phyloP scores from a whole-genome alignment of 2,329 filamentous ascomycete species.

The Stagonosporopsis vannaccii region DNA sequence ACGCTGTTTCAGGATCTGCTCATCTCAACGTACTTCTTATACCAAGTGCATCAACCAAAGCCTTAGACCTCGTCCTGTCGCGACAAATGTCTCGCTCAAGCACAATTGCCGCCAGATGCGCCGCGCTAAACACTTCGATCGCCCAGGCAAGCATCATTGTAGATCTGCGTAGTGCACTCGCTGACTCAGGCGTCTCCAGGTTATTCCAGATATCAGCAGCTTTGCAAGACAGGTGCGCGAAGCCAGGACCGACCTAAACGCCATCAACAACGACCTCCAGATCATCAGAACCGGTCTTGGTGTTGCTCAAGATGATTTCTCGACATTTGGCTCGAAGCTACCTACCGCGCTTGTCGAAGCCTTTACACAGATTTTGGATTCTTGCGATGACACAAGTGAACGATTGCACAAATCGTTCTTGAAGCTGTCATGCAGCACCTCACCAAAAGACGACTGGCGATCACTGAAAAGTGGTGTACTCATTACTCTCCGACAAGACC shows the following conservation, averaged over 20 bases:
- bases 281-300: constrained; percentile 42
- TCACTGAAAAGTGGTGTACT: constrained; percentile 26
- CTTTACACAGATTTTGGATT: constrained; percentile 39
- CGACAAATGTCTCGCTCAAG: constrained; percentile 36
- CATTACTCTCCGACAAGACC: constrained; percentile 29
- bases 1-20: constrained; percentile 19
- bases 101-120: constrained; percentile 44
- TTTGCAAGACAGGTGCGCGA: constrained; percentile 44
- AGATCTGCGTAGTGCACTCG: constrained; percentile 12
- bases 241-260: constrained; percentile 42
- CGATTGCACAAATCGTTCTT: constrained; percentile 40
- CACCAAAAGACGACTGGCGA: constrained; percentile 34
- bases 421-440: constrained; percentile 34
- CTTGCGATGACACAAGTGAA: constrained; percentile 37
- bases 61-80: constrained; percentile 4
- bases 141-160: constrained; percentile 34
- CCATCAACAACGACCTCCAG: constrained; percentile 41
- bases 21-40: constrained; percentile 14
- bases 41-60: constrained; percentile 5
- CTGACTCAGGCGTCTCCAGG: constrained; percentile 30
- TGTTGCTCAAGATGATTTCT: constrained; percentile 44
- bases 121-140: constrained; percentile 40
- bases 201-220: constrained; percentile 38
- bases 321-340: constrained; percentile 24
- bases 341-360: constrained; percentile 36